A percentile compares a stretch with the other conserved stretches of the same genome.
phyloP scores from a whole-genome alignment of 1,284 basidiomycete species.

The Trichosporon coremiiforme region DNA sequence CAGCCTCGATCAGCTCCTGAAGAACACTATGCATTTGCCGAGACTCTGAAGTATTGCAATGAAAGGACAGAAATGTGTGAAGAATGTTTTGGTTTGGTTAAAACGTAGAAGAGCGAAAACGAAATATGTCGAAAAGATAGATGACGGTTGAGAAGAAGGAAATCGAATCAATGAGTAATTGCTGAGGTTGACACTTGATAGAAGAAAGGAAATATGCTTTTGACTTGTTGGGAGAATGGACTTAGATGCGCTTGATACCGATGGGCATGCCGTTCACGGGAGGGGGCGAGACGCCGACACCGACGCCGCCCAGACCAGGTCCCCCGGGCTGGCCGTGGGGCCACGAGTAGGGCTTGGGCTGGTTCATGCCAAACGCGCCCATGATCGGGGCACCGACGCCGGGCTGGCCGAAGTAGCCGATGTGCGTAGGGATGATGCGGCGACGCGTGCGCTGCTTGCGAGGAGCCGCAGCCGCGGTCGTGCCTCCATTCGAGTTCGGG shows the following conservation, averaged over 20 bases:
- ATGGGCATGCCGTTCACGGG: conserved; percentile 30
- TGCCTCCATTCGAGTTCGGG: conserved; percentile 38
- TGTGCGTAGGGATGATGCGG: conserved; percentile 53
- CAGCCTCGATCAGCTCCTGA: not conserved
- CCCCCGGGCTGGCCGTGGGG: conserved; percentile 28
- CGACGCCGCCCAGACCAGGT: conserved; percentile 29
- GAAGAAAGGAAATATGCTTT: conserved; percentile 16
- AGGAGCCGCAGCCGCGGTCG: conserved; percentile 16
- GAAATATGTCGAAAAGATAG: conserved; percentile 21
- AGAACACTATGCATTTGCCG: conserved; percentile 25
- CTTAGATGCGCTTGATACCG: conserved; percentile 23
- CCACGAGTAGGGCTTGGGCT: conserved; percentile 31
- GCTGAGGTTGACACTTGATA: conserved; percentile 3
- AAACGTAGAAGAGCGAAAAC: conserved; percentile 33
- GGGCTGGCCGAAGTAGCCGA: conserved; percentile 50
- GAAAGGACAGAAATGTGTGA: conserved; percentile 19
- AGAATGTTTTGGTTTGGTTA: conserved; percentile 16
- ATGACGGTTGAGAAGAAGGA: not conserved
- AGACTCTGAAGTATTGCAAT: not conserved
- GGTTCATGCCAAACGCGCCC: conserved; percentile 40
- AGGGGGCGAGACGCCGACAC: conserved; percentile 41
- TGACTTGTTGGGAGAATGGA: not conserved
- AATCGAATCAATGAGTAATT: conserved; percentile 15
- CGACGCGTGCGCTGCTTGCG: conserved; percentile 49
- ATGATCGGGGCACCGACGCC: conserved; percentile 49